Evolutionary conservation across 495 filamentous ascomycete genomes (phyloP), one percentile per base, ranked within the genome.

Genomic region (Neurospora sp.): DNA sequence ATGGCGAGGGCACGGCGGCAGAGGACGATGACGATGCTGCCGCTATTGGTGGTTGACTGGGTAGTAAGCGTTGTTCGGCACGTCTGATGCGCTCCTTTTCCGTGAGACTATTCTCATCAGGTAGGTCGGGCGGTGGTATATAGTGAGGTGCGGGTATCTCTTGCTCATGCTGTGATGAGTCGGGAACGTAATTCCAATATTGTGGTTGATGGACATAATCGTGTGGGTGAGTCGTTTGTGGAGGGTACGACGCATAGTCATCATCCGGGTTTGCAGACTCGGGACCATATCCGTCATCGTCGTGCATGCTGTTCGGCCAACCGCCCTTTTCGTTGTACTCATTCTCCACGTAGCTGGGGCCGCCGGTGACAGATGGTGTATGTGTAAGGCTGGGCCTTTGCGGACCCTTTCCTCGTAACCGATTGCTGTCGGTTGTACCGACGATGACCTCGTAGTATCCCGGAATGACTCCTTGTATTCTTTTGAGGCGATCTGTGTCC

Each of bases 391-490:
- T 70, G 9, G 78, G 76, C 20, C 78, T 83, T 69, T 77, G 78
- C 37, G 78, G 78, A 39, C 81, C 78, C 79, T 90, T 89, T 61
- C 84, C 83, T 76, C 88, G 84, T 45, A 86, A 79, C 70, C 91
- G 87, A 45, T 86, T 87, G 73, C 88, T 95, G 80, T 99, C 96
- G 70, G 86, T 86, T 4, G 94, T 97, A 1, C 95, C 95, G n/a
- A 98, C 88, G 9, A 96, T 84, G 41, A 97, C 87, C 76, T 97
- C 94, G 75, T 95, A 94, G 1, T 89, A 84, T 35, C 92, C 91
- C 8, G 91, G 90, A 3, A 98, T 90, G 7, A 98, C 92, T 12
- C 92, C 93, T 76, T 97, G 97, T 74, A 96, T 91, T 44, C 95
- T 89, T 65, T 92, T 87, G 18, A 98, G 90, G 69, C 90, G 87